phyloP scores from a whole-genome alignment of 805 yeast genomes.

The Grigorovia yakushimaensis region DNA sequence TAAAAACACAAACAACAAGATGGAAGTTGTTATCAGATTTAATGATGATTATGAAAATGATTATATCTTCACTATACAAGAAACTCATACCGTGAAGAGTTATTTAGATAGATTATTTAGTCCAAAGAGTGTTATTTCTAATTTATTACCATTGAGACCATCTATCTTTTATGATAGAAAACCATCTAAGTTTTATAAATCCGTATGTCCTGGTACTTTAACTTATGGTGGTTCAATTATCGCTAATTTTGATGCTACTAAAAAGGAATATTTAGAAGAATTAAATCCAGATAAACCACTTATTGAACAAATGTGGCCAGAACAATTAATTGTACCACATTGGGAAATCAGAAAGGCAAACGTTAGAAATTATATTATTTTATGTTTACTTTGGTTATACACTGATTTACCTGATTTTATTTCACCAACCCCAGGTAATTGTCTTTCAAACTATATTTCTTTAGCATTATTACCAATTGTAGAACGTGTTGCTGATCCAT shows the following conservation, averaged over 20 bases:
- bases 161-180: conserved; percentile 52
- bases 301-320: conserved; percentile 72
- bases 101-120: conserved; percentile 48
- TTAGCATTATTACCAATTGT: conserved; percentile 20
- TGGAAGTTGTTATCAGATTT: conserved; percentile 56
- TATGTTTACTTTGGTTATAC: conserved; percentile 64
- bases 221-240: conserved; percentile 76
- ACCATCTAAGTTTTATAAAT: conserved; percentile 55
- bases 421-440: conserved; percentile 85
- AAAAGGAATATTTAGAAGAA: conserved; percentile 33
- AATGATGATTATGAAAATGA: conserved; percentile 79
- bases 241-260: conserved; percentile 50
- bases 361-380: neutral
- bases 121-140: conserved; percentile 31
- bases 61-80: conserved; percentile 67
- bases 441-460: conserved; percentile 54
- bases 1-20: conserved; percentile 3
- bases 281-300: conserved; percentile 40
- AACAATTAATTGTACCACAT: conserved; percentile 55
- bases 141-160: conserved; percentile 64
- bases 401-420: conserved; percentile 84
- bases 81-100: conserved; percentile 46
- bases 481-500: conserved; percentile 26
- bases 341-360: conserved; percentile 5
- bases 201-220: conserved; percentile 50